A percentile compares a stretch with the other conserved stretches of the same genome.
These are phyloP conservation scores for Senna siamea DNA, from an alignment of 306 rosid species.

Conservation along the genomic window DNA sequence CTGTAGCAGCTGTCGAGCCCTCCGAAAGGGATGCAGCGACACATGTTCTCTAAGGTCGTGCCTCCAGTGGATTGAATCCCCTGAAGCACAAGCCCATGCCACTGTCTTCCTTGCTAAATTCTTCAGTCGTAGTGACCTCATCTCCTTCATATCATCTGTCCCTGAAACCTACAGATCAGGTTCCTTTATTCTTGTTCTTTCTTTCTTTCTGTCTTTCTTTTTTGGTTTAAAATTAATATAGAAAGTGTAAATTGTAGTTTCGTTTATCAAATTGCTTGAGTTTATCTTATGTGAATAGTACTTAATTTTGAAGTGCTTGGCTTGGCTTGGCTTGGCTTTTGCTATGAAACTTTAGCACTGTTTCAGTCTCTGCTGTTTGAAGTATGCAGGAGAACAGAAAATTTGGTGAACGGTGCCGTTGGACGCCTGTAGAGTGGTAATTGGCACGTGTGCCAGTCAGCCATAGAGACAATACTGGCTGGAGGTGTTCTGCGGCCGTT, in stretches of 20 bases:
- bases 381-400: conserved; percentile 74
- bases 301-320: too few relatives aligned
- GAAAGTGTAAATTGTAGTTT: too few relatives aligned
- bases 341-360: too few relatives aligned
- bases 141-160: conserved; percentile 70
- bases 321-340: too few relatives aligned
- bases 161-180: conserved; percentile 54
- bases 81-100: conserved; percentile 69
- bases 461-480: conserved; percentile 58
- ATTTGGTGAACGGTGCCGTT: conserved; percentile 73
- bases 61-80: conserved; percentile 63
- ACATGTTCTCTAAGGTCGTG: conserved; percentile 58
- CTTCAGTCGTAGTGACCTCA: conserved; percentile 75
- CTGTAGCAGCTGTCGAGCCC: conserved; percentile 80
- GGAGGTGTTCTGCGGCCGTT: conserved; percentile 56
- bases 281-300: too few relatives aligned
- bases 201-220: too few relatives aligned
- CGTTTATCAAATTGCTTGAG: too few relatives aligned
- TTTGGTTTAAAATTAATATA: too few relatives aligned
- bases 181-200: too few relatives aligned
- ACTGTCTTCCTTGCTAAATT: conserved; percentile 74
- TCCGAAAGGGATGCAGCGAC: conserved; percentile 73
- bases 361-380: conserved; percentile 76
- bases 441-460: conserved; percentile 70
- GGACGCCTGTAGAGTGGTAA: conserved; percentile 64